These are phyloP conservation scores for Penicillium freii DNA, from an alignment of 2,329 filamentous ascomycete genomes.

Conservation along the genomic window DNA sequence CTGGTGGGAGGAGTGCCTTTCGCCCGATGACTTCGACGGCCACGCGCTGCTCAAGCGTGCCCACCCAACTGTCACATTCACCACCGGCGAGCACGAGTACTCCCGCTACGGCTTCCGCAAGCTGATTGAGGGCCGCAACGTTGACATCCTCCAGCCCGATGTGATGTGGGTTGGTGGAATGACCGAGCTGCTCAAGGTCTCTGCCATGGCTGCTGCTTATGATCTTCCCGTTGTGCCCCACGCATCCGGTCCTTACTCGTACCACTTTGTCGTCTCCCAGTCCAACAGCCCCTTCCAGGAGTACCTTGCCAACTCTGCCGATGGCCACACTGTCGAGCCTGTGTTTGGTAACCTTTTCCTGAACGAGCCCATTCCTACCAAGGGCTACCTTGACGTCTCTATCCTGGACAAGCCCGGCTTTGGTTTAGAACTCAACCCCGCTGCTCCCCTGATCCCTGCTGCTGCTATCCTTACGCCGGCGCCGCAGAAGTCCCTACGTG, in stretches of 20 bases:
- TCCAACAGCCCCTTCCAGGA: constrained; percentile 93
- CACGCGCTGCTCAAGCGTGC: constrained; percentile 87
- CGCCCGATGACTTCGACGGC: constrained; percentile 87
- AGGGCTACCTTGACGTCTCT: constrained; percentile 75
- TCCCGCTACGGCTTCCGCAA: constrained; percentile 93
- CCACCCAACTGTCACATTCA: constrained; percentile 88
- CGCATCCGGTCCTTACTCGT: constrained; percentile 89
- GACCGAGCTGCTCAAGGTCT: constrained; percentile 86
- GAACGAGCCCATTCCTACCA: constrained; percentile 83
- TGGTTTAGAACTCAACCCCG: constrained; percentile 80
- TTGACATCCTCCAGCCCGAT: constrained; percentile 93
- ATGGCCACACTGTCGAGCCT: constrained; percentile 83
- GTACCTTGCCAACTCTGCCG: constrained; percentile 88
- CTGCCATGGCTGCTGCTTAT: constrained; percentile 85
- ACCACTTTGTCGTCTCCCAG: constrained; percentile 93
- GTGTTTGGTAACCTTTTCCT: constrained; percentile 90
- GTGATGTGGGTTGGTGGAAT: constrained; percentile 97
- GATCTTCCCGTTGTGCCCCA: constrained; percentile 95
- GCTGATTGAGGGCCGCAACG: constrained; percentile 83
- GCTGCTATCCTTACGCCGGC: constrained; percentile 68
- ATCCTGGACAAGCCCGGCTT: constrained; percentile 88
- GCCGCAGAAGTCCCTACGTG: constrained; percentile 49
- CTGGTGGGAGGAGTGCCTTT: constrained; percentile 96
- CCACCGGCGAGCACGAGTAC: constrained; percentile 94
- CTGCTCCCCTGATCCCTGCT: constrained; percentile 75